Base-by-base conservation (phyloP, 805 yeast species). In the Candida dajiaensis region DNA sequence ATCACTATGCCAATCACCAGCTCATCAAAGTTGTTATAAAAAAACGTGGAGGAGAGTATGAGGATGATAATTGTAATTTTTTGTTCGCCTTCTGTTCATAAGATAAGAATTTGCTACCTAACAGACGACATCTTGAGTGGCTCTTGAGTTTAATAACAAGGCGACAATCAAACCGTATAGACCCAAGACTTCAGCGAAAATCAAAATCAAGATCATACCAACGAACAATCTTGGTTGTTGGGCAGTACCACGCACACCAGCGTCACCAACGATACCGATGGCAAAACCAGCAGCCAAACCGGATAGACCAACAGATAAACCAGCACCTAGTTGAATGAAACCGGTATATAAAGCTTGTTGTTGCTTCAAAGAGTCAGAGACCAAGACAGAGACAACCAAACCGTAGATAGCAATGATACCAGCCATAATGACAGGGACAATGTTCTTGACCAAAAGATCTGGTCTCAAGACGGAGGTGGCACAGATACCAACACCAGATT, bases 341-440 rank as follows among this genome's bases (percentile, higher is more conserved):
- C 98, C 98, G 51, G 97, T 89, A 77, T 87, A 92, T 56, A 92
- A 76, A 48, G 98, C 95, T 73, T 90, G 96, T 61, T 80, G 76
- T 72, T 90, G 97, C 63, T 81, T 81, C 63, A 92, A 79, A 44
- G 92, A 82, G 62, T 87, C 94, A 46, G 97, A 85, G 54, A 92
- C 92, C 67, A 92, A 80, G 54, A 92, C 99, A 22, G 97, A 86
- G 50, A 92, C 97, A 54, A 92, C 98, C 65, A 92, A 76, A 49
- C 99, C 99, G 69, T 92, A 92, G 74, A 92, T 90, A 73, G 98
- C 97, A 74, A 92, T 89, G 66, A 92, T 92, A 92, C 99, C 99
- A 55, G 98, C 97, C 97, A 92, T 92, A 74, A 92, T 82, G 60
- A 94, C 97, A 55, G 99, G 99, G 52, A 92, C 96, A 62, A 90